A percentile compares a stretch with the other conserved stretches of the same genome.
These are phyloP conservation scores for Globisporangium carolinianum DNA, from an alignment of 352 stramenopile genomes.

Conservation along the genomic window DNA sequence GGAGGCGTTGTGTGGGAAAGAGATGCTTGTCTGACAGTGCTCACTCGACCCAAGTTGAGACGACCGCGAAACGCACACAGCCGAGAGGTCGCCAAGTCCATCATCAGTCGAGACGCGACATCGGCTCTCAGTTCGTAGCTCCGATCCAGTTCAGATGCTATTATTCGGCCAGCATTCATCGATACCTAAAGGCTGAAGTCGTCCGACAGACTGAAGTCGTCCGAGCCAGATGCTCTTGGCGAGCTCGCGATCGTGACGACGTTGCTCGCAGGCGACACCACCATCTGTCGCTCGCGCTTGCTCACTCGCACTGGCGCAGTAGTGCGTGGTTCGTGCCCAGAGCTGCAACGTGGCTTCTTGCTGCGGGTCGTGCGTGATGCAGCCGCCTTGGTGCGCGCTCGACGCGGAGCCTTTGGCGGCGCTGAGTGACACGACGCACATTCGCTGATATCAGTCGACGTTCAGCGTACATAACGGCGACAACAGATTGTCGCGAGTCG, in stretches of 20 bases:
- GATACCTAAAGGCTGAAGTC: constrained; percentile 3
- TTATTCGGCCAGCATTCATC: no score
- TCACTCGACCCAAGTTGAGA: no score
- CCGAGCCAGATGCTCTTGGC: neutral
- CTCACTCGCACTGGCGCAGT: no score
- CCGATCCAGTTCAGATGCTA: no score
- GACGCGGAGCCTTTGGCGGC: constrained; percentile 2
- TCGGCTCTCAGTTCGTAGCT: no score
- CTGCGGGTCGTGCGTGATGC: neutral
- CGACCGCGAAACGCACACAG: no score
- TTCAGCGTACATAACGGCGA: neutral
- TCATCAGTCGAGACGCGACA: no score
- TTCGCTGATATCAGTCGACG: neutral
- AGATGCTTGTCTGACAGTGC: no score
- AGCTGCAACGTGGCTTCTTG: constrained; percentile 6
- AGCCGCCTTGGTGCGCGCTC: neutral
- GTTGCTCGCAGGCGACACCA: no score
- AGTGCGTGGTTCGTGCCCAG: no score
- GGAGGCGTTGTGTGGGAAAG: neutral
- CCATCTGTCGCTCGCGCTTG: no score
- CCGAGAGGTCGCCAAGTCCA: no score
- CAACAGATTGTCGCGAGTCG: neutral
- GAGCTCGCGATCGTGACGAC: neutral
- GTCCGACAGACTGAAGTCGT: constrained; percentile 15
- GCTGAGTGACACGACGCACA: neutral